Evolutionary conservation across 345 rosid species (phyloP).

Genomic region (Citrus medica): DNA sequence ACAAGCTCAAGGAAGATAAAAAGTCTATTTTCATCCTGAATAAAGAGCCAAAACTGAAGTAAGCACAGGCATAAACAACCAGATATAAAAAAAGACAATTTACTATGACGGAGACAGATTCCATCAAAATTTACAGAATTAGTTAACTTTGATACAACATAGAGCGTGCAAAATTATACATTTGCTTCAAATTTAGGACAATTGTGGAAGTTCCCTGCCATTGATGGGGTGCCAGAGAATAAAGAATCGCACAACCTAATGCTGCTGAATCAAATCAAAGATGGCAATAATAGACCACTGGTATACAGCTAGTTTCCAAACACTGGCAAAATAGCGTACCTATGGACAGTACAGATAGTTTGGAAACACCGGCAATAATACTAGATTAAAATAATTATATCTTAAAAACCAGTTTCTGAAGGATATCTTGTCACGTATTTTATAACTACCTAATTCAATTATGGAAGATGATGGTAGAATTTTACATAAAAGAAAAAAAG

Average conservation of each 20-base stretch:
- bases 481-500: background rate
- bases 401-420: background rate
- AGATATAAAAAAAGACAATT: background rate
- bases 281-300: background rate
- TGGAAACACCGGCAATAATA: background rate
- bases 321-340: background rate
- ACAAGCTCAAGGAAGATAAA: conserved; percentile 87
- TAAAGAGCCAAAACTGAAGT: background rate
- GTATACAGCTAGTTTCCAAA: background rate
- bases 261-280: background rate
- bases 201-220: background rate
- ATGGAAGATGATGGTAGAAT: background rate
- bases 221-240: background rate
- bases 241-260: background rate
- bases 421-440: background rate
- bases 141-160: background rate
- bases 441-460: background rate
- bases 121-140: background rate
- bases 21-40: conserved; percentile 67
- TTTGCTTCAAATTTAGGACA: background rate
- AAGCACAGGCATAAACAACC: background rate
- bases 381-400: background rate
- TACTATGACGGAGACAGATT: background rate
- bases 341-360: background rate
- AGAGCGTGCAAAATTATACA: background rate